phyloP scores from a whole-genome alignment of 2,329 filamentous ascomycete species.

The Venturia oleaginea region DNA sequence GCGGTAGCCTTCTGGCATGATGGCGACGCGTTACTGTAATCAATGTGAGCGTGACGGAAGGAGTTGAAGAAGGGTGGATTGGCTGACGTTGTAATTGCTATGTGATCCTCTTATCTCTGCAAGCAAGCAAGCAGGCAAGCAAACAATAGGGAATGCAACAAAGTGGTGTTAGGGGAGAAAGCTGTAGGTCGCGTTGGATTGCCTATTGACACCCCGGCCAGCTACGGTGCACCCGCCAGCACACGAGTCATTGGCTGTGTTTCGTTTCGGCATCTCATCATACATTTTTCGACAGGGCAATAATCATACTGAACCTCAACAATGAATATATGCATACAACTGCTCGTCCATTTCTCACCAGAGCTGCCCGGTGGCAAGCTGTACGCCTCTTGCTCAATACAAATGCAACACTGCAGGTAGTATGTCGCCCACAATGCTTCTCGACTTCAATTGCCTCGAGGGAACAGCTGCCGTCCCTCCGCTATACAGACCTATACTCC shows the following conservation, averaged over 20 bases:
- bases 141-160: not conserved
- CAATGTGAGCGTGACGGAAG: not conserved
- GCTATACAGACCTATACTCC: not conserved
- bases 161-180: too few relatives aligned
- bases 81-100: not conserved
- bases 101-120: not conserved
- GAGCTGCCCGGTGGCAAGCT: conserved; percentile 1
- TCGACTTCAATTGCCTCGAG: not conserved
- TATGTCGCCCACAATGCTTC: not conserved
- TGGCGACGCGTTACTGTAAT: not conserved
- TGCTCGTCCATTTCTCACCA: not conserved
- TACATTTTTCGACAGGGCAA: not conserved
- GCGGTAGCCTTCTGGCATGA: conserved; percentile 8
- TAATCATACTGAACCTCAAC: not conserved
- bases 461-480: not conserved
- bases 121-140: too few relatives aligned
- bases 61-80: not conserved
- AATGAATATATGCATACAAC: conserved; percentile 9
- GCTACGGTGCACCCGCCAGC: too few relatives aligned
- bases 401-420: not conserved
- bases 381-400: not conserved
- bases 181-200: not conserved
- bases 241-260: not conserved
- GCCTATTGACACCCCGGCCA: too few relatives aligned
- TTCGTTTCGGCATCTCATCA: not conserved